Evolutionary conservation across 1,139 yeast genomes (phyloP), one percentile per base, ranked within the genome.

Genomic region (Suhomyces chickasaworum): DNA sequence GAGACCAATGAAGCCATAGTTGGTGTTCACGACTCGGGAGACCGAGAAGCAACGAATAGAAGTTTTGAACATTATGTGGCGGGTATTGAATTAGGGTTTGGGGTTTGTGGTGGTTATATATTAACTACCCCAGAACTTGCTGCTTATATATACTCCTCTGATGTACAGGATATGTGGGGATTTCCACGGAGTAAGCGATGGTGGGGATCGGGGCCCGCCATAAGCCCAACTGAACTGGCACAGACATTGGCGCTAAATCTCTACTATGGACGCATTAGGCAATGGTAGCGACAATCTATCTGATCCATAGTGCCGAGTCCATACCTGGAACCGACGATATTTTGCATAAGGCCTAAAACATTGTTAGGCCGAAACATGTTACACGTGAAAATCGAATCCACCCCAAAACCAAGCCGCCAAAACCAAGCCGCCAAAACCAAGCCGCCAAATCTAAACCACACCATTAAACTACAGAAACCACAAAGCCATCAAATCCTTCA

Each of bases 1-100:
- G 22, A 80, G 68, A 12, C 85, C 85, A 38, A 80, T 72, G 61
- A 80, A 80, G 17, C 84, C 85, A 54, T 71, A 74, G 48, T 62
- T 69, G 50, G 68, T 61, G 29, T 52, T 53, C 15, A 41, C 42
- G 8, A 53, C 42, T 4, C 57, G 37, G 7, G 61, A 39, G 8
- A 45, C 16, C 13, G 70, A 63, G 36, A 69, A 60, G 31, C 49
- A 48, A 50, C 68, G 65, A 16, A 56, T 41, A n/a, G 44, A 39
- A 27, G 45, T 35, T 41, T 55, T 53, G 7, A 54, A 46, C 57
- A 54, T 54, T 7, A 8, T 10, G 27, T 25, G 13, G 29, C 29
- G 13, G 13, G 13, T 3, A 10, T 25, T n/a, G n/a, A n/a, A n/a
- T n/a, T n/a, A n/a, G n/a, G 29, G 12, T 25, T 13, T 25, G 29